These are phyloP conservation scores for Sporothrix euskadiensis DNA, from an alignment of 2,329 filamentous ascomycete species.

Conservation along the genomic window DNA sequence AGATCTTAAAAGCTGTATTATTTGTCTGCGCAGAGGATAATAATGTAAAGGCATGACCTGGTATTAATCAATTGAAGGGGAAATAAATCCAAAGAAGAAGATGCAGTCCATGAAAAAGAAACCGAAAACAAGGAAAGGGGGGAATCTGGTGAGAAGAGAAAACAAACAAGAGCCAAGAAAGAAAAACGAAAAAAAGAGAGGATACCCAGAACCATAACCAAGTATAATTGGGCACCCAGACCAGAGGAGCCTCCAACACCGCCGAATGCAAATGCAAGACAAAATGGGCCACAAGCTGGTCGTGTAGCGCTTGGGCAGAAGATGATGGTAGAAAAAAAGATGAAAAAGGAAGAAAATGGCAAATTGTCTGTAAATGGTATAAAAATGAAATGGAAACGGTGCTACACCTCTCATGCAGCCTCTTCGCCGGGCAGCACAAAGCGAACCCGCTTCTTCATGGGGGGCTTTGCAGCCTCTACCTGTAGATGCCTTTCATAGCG, in stretches of 20 bases:
- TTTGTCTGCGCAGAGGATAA: constrained; percentile 7
- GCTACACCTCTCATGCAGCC: constrained; percentile 3
- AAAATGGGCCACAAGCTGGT: background rate
- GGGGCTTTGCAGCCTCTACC: constrained; percentile 48
- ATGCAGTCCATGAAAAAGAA: background rate
- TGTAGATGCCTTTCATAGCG: constrained; percentile 31
- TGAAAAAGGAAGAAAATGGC: background rate
- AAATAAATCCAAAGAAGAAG: background rate
- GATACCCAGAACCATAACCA: background rate
- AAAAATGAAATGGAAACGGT: background rate
- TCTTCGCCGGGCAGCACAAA: constrained; percentile 30
- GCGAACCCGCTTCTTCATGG: constrained; percentile 49
- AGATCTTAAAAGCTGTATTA: background rate
- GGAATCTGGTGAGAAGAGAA: background rate
- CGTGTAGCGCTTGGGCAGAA: constrained; percentile 2
- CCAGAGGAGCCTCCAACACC: constrained; percentile 11
- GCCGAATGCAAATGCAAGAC: background rate
- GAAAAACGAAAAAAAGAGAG: background rate
- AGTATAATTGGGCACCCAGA: background rate
- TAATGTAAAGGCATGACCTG: background rate
- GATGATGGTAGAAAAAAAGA: background rate
- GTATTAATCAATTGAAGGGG: background rate
- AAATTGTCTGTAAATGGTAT: background rate
- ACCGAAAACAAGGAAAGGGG: background rate
- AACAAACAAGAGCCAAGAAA: background rate